Evolutionary conservation across 169 alveolate species (phyloP).

Genomic region (Neospora caninum): DNA sequence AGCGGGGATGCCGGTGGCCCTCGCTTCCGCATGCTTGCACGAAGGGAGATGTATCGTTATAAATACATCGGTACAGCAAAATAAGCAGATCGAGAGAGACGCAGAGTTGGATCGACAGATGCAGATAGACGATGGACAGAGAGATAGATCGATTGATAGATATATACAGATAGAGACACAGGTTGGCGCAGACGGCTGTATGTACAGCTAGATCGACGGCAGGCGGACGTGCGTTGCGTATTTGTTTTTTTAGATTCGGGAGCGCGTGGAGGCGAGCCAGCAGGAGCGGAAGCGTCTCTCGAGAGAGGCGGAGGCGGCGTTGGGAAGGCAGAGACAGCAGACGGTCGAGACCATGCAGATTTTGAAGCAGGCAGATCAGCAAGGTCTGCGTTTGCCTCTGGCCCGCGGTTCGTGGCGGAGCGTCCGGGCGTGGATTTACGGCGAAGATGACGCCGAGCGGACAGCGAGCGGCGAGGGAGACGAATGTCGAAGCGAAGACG

Average conservation of each 20-base stretch:
- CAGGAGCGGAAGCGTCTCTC: neutral
- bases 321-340: neutral
- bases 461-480: neutral
- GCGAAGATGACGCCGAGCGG: neutral
- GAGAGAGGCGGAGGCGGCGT: slow-evolving; percentile 2
- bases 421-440: slow-evolving; percentile 4
- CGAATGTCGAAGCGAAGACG: neutral
- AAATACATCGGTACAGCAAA: no score
- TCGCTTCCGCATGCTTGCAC: no score
- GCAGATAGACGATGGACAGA: no score
- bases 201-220: no score
- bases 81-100: no score
- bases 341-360: neutral
- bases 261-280: slow-evolving; percentile 20
- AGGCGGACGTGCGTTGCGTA: no score
- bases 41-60: no score
- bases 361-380: neutral
- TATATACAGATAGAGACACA: no score
- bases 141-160: no score
- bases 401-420: neutral
- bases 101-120: no score
- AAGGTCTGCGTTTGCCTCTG: neutral
- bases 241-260: slow-evolving; percentile 4
- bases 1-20: no score
- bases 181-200: no score